Percentiles rank a stretch among this genome's conserved stretches.
Evolutionary conservation across 2,329 filamentous ascomycete species (phyloP).

Genomic region (Sclerotinia nivalis): DNA sequence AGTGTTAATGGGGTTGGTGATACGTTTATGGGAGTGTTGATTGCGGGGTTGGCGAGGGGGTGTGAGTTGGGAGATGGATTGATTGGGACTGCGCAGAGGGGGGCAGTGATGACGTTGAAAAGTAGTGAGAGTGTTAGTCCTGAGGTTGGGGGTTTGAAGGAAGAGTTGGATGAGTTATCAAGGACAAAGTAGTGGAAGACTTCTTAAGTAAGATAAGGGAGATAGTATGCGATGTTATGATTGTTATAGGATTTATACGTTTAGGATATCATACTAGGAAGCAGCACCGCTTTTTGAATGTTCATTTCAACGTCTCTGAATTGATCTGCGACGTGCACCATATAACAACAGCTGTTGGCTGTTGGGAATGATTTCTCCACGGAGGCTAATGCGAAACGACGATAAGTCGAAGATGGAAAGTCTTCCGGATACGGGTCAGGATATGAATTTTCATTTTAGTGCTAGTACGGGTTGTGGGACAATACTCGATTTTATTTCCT

Average conservation of each 20-base stretch:
- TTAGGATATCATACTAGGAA: not conserved
- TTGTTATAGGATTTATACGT: not conserved
- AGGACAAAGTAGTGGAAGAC: not conserved
- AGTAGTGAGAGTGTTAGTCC: constrained; percentile 63
- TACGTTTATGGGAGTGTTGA: constrained; percentile 81
- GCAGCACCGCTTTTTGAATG: not conserved
- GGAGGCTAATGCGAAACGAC: not conserved
- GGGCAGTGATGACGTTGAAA: constrained; percentile 75
- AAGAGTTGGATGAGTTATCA: not conserved
- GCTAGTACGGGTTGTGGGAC: too few species aligned
- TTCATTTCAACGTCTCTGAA: not conserved
- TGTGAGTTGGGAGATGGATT: constrained; percentile 54
- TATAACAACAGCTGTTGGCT: not conserved
- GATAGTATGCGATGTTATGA: not conserved
- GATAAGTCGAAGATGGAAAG: not conserved
- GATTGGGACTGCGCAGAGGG: constrained; percentile 78
- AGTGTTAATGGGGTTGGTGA: constrained; percentile 96
- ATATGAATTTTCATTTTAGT: too few species aligned
- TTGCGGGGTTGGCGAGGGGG: constrained; percentile 70
- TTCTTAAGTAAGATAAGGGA: too few species aligned
- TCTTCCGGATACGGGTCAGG: too few species aligned
- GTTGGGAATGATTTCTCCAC: not conserved
- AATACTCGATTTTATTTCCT: too few species aligned
- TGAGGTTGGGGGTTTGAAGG: not conserved
- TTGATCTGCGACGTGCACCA: not conserved